Base-by-base conservation (phyloP, 2,329 filamentous ascomycete genomes). In the Trichoderma endophyticum region DNA sequence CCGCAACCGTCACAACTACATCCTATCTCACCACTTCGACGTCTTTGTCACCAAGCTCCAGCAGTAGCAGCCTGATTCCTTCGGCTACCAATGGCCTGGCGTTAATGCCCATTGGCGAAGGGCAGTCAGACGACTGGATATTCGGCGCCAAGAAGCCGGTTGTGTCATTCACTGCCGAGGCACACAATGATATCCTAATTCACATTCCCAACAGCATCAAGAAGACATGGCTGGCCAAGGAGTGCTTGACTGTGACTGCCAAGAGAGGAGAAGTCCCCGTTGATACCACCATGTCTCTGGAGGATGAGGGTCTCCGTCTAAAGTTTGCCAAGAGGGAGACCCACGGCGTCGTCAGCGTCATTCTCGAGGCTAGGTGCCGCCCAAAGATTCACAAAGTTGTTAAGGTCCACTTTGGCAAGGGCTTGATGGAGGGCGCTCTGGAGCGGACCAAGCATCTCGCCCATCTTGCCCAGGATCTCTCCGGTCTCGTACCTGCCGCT, bases 361-460 rank as follows among this genome's bases (percentile, higher is more conserved):
- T 86, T 2, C 84, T 92, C 43, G 82, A 86, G 70, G 89, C 89
- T 1, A 88, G 84, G 15, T 87, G 85, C 70, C 87, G 86, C 73
- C 90, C 90, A 28, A 87, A 85, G 78, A 84, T 91, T 74, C 88
- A 88, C 76, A 88, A 91, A 80, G 86, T 86, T 0, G 88, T 91
- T 77, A 84, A 86, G 51, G 80, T 91, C 34, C 86, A 90, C 77
- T 89, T 91, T 78, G 87, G 88, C 61, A 85, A 81, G 77, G 81
- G 84, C 26, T 79, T 83, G 18, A 78, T 87, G 56, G 81, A 81
- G 14, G 83, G 84, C 51, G 83, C 82, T 15, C 74, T 86, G 6
- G 84, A 86, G 70, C 81, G 81, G 8, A 84, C 85, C 24, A 82
- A 81, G 72, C 77, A 82, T 15, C 79, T 86, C 3, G 81, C 83